These are phyloP conservation scores for Erigeron philadelphicus DNA, from an alignment of 140 eudicot species.

Conservation along the genomic window DNA sequence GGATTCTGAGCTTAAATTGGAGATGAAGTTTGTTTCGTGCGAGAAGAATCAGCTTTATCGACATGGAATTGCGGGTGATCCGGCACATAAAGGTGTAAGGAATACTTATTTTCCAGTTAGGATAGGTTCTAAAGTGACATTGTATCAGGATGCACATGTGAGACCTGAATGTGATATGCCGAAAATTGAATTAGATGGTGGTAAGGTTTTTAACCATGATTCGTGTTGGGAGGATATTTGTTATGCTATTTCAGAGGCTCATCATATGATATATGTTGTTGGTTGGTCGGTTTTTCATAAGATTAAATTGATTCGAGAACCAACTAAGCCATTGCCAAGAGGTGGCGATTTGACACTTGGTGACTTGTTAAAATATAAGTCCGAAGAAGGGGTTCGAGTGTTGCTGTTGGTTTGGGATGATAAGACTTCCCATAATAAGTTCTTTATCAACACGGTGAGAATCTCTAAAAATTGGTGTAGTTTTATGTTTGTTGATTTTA, in stretches of 20 bases:
- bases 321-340: constrained; percentile 67
- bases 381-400: constrained; percentile 94
- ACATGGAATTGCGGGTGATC: constrained; percentile 70
- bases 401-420: constrained; percentile 93
- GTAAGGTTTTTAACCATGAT: constrained; percentile 39
- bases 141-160: constrained; percentile 91
- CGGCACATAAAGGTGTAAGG: constrained; percentile 48
- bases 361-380: constrained; percentile 80
- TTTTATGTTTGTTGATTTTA: neutral
- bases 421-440: constrained; percentile 74
- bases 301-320: constrained; percentile 75
- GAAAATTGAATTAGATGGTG: constrained; percentile 59
- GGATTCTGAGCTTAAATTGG: constrained; percentile 39
- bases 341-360: constrained; percentile 94
- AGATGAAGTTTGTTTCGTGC: constrained; percentile 53
- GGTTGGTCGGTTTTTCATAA: constrained; percentile 94
- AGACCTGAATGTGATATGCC: constrained; percentile 46
- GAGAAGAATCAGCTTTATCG: constrained; percentile 51
- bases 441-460: constrained; percentile 64
- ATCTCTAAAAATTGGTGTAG: neutral
- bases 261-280: constrained; percentile 78
- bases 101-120: constrained; percentile 71
- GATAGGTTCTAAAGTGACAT: constrained; percentile 57
- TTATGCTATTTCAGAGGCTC: constrained; percentile 82
- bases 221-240: constrained; percentile 94